These are phyloP conservation scores for Dictyostelium capitatum DNA, from an alignment of 78 protist genomes.

Conservation along the genomic window DNA sequence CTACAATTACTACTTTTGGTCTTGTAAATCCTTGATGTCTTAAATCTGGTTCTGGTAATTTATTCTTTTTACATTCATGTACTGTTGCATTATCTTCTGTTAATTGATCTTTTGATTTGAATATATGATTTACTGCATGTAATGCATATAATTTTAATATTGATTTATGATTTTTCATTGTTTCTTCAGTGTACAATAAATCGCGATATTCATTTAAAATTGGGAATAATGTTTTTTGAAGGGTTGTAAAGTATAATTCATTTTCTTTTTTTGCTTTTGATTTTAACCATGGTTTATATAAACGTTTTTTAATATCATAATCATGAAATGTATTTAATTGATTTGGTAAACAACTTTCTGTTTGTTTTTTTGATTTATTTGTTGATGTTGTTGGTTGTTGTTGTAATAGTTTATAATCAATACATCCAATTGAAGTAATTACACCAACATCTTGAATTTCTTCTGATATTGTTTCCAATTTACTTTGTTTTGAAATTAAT, in stretches of 20 bases:
- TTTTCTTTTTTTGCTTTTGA: conserved; percentile 59
- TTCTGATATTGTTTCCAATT: conserved; percentile 18
- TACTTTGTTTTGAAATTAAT: neutral
- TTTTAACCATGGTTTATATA: conserved; percentile 72
- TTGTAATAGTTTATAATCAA: conserved; percentile 16
- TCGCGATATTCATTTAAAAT: conserved; percentile 68
- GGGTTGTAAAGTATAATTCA: conserved; percentile 51
- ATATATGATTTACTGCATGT: conserved; percentile 77
- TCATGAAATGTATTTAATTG: conserved; percentile 47
- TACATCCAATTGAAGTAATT: conserved; percentile 34
- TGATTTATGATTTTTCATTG: conserved; percentile 52
- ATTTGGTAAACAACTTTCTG: conserved; percentile 17
- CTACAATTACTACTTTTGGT: conserved; percentile 72
- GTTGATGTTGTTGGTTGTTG: neutral
- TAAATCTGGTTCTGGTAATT: conserved; percentile 32
- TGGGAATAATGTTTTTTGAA: conserved; percentile 61
- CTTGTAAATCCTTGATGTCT: conserved; percentile 82
- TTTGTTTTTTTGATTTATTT: neutral
- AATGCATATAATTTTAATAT: conserved; percentile 56
- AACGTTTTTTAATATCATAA: conserved; percentile 47
- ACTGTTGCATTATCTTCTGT: conserved; percentile 34
- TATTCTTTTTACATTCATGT: conserved; percentile 1
- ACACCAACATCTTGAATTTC: conserved; percentile 56
- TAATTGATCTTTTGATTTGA: conserved; percentile 65
- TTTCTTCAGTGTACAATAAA: conserved; percentile 48